Conservation (phyloP, 2,329 filamentous ascomycete genomes). For the Fusarium succisae region DNA sequence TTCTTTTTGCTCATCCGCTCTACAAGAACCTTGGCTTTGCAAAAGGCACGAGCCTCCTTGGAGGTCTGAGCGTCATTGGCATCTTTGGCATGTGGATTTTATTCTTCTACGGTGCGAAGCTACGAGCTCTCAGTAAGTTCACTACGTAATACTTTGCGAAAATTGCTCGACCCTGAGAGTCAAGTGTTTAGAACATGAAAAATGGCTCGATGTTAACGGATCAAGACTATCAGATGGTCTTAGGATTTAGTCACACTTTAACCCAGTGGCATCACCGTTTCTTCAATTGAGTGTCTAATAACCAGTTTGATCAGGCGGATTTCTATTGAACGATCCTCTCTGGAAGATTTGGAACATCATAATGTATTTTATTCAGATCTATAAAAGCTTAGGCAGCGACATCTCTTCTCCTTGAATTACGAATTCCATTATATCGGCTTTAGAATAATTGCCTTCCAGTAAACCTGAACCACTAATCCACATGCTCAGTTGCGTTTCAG, state of each 20-base stretch:
- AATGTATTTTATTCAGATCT: not conserved
- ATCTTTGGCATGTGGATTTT: conserved; percentile 67
- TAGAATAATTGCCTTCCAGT: no score
- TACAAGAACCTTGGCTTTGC: not conserved
- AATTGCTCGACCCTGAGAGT: not conserved
- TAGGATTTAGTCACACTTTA: no score
- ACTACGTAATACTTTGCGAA: conserved; percentile 41
- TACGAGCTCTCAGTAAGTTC: conserved; percentile 67
- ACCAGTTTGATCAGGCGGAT: accelerated
- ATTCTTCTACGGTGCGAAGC: conserved; percentile 63
- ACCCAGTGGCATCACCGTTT: not conserved
- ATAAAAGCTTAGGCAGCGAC: accelerated
- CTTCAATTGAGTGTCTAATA: not conserved
- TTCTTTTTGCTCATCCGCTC: not conserved
- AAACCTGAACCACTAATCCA: accelerated
- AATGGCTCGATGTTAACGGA: accelerated
- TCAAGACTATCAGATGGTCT: accelerated
- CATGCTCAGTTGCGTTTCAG: accelerated
- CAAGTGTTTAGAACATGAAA: not conserved
- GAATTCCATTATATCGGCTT: no score
- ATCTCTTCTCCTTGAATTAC: not conserved
- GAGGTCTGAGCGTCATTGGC: conserved; percentile 61
- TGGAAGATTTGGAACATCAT: not conserved
- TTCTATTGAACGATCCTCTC: not conserved
- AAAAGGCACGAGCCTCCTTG: conserved; percentile 49